phyloP scores from a whole-genome alignment of 495 filamentous ascomycete species.

The Cryomyces antarcticus region DNA sequence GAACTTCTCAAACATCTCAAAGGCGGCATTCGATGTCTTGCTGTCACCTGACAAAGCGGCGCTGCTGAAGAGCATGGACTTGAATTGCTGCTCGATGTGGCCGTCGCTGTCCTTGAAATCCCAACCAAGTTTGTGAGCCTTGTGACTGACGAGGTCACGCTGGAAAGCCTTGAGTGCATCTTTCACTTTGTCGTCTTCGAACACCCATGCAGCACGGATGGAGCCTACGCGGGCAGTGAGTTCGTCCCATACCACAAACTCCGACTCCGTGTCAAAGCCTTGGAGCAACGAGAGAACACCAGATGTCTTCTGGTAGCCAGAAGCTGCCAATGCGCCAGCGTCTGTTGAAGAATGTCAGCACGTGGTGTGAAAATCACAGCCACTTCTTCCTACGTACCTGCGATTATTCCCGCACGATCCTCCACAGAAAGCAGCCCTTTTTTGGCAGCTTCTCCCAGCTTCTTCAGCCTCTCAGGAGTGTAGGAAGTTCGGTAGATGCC shows the following conservation, averaged over 20 bases:
- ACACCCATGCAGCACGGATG: constrained; percentile 70
- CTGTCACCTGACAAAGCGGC: constrained; percentile 48
- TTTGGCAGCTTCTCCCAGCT: constrained; percentile 68
- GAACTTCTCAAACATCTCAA: constrained; percentile 56
- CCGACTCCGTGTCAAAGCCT: constrained; percentile 61
- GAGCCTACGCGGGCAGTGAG: constrained; percentile 54
- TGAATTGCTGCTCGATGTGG: constrained; percentile 78
- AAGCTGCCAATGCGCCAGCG: constrained; percentile 72
- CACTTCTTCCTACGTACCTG: constrained; percentile 10
- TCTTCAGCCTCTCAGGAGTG: constrained; percentile 41
- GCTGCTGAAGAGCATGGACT: constrained; percentile 44
- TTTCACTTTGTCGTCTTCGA: constrained; percentile 52
- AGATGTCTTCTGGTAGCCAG: constrained; percentile 85
- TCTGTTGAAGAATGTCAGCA: constrained; percentile 21
- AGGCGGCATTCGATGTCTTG: constrained; percentile 36
- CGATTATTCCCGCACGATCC: constrained; percentile 88
- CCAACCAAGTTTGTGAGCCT: constrained; percentile 79
- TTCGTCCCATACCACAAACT: constrained; percentile 91
- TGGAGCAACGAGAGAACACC: constrained; percentile 69
- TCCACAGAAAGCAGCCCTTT: constrained; percentile 73
- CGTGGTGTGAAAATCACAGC: no score
- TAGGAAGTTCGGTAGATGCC: constrained; percentile 58
- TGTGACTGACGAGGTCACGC: constrained; percentile 47
- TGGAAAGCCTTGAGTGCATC: constrained; percentile 69
- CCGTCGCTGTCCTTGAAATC: constrained; percentile 62